Conservation (phyloP, 306 rosid species). For the Crotalaria pallida region DNA sequence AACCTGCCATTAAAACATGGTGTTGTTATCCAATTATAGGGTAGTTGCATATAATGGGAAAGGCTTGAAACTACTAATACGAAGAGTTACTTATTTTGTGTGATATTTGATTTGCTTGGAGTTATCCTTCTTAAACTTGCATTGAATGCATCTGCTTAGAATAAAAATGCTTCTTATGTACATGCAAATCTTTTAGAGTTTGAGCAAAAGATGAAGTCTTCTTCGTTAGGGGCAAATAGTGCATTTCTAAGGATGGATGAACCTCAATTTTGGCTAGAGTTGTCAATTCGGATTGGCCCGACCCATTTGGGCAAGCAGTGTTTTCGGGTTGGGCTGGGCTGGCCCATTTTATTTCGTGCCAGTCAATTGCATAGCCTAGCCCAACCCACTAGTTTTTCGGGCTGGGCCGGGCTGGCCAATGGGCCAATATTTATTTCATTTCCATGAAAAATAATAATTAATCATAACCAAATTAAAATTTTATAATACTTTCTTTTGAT, state of each 20-base stretch:
- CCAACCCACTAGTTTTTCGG: no score
- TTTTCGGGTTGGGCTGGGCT: no score
- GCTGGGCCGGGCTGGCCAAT: no score
- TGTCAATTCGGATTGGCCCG: no score
- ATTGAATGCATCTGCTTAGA: conserved; percentile 35
- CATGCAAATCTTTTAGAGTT: conserved; percentile 29
- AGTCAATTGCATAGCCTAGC: no score
- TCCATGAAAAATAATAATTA: no score
- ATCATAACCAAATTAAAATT: no score
- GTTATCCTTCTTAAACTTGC: conserved; percentile 56
- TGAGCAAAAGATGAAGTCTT: conserved; percentile 34
- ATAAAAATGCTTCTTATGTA: conserved; percentile 32
- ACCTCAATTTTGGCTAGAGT: conserved; percentile 22
- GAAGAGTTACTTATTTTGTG: conserved; percentile 57
- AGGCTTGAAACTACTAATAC: conserved; percentile 22
- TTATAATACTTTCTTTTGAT: no score
- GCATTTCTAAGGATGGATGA: conserved; percentile 19
- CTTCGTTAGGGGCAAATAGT: conserved; percentile 23
- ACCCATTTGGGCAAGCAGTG: no score
- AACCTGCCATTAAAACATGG: conserved; percentile 42
- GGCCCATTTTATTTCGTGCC: no score
- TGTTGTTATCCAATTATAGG: conserved; percentile 14
- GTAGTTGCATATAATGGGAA: conserved; percentile 18
- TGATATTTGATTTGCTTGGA: conserved; percentile 58
- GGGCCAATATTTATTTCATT: no score